Base-by-base conservation (phyloP, 257 asterid genomes). In the Penstemon eatonii region DNA sequence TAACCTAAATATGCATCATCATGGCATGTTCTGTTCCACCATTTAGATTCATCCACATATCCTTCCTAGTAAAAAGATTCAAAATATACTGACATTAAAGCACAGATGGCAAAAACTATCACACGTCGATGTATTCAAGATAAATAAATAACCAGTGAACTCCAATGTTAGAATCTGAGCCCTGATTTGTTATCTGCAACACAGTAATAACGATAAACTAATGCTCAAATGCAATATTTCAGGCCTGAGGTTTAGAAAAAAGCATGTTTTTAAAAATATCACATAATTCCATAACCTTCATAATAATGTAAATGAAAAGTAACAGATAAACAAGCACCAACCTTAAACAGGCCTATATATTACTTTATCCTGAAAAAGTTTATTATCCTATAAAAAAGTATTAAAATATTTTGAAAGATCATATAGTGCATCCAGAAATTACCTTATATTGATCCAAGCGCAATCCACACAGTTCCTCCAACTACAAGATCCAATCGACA, bases 401-500 rank as follows among this genome's bases (percentile, higher is more conserved):
- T 4, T 4, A 4, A 4, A 18, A 42, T 45, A 15, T 11, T 1
- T 11, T 41, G 65, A 55, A 56, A 15, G 47, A 44, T 40, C 45
- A 44, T 4, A 50, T 43, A 71, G 63, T 60, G 56, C 80, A 78
- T 60, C 59, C 47, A 55, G 73, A 49, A 50, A 43, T 37, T 63
- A 73, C 70, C 77, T 47, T 25, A 45, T 37, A 42, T 57, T 47
- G 46, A 64, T 73, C 68, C 65, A 45, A 60, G 56, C 60, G 36
- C 46, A 19, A 18, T 36, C 54, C 5, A 37, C 52, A 47, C 67
- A 60, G 69, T 56, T 53, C 53, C 67, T 42, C 75, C 36, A 3
- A 66, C 46, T 4, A 37, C 67, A 56, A 42, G 56, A 66, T 63
- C 79, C 66, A 67, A 69, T 50, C 61, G 55, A 75, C 67, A 50